A percentile compares a stretch with the other conserved stretches of the same genome.
Conservation (phyloP, 805 yeast species). For the Starmerella floricola region DNA sequence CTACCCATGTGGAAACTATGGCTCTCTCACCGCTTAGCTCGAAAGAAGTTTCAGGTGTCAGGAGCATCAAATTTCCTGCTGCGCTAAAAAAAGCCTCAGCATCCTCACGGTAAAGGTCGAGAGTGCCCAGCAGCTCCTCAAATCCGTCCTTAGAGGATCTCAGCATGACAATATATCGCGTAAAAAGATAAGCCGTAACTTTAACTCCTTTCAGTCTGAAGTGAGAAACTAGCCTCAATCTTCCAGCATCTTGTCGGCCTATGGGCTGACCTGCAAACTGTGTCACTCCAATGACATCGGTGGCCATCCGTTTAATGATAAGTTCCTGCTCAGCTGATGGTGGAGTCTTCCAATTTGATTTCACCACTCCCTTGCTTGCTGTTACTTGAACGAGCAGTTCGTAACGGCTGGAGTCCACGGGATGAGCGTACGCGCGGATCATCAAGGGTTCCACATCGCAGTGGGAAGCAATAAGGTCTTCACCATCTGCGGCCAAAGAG, state of each 20-base stretch:
- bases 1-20: slow-evolving; percentile 5
- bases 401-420: neutral
- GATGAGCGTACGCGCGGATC: neutral
- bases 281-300: slow-evolving; percentile 1
- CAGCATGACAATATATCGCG: slow-evolving; percentile 2
- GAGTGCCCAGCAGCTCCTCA: slow-evolving; percentile 2
- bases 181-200: slow-evolving; percentile 9
- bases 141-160: neutral
- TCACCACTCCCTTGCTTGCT: neutral
- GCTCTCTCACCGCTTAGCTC: neutral
- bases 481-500: neutral
- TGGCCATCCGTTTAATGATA: neutral
- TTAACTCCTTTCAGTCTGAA: neutral
- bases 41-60: neutral
- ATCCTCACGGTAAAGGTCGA: slow-evolving; percentile 1
- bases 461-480: neutral
- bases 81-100: neutral
- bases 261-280: neutral
- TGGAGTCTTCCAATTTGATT: neutral
- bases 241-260: neutral
- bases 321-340: neutral
- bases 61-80: neutral
- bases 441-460: neutral
- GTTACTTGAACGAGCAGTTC: slow-evolving; percentile 5
- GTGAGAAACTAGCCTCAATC: neutral